Conservation (phyloP, 2,329 filamentous ascomycete species). For the Rasamsonia emersonii region DNA sequence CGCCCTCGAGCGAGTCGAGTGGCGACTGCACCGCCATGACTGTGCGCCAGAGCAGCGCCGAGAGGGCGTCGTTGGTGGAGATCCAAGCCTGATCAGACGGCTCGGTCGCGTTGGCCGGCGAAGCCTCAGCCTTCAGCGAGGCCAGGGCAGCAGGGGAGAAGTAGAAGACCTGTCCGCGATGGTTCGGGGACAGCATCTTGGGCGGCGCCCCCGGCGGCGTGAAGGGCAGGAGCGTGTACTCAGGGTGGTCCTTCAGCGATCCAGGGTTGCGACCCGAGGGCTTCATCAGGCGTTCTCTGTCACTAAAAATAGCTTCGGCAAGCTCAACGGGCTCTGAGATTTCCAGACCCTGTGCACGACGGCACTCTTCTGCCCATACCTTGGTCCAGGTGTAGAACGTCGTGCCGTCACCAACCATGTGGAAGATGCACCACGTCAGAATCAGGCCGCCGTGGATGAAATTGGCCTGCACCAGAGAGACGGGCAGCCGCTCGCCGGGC, state of each 20-base stretch:
- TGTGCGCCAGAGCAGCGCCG: slow-evolving; percentile 30
- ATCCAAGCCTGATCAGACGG: slow-evolving; percentile 18
- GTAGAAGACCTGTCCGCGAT: slow-evolving; percentile 26
- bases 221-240: slow-evolving; percentile 23
- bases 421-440: slow-evolving; percentile 30
- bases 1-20: slow-evolving; percentile 21
- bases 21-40: slow-evolving; percentile 20
- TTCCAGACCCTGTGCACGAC: slow-evolving; percentile 20
- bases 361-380: slow-evolving; percentile 29
- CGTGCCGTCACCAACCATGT: slow-evolving; percentile 28
- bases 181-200: slow-evolving; percentile 23
- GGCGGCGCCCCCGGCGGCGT: slow-evolving; percentile 21
- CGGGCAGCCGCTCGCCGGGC: slow-evolving; percentile 32
- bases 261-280: slow-evolving; percentile 21
- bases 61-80: slow-evolving; percentile 28
- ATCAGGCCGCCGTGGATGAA: slow-evolving; percentile 44
- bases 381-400: slow-evolving; percentile 24
- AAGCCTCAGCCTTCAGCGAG: slow-evolving; percentile 23
- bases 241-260: slow-evolving; percentile 21
- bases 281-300: slow-evolving; percentile 21
- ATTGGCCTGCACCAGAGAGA: slow-evolving; percentile 38
- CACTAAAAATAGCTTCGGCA: slow-evolving; percentile 19
- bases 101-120: slow-evolving; percentile 19
- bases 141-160: slow-evolving; percentile 21
- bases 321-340: slow-evolving; percentile 16